These are phyloP conservation scores for Daedalea quercina DNA, from an alignment of 768 basidiomycete genomes.

Conservation along the genomic window DNA sequence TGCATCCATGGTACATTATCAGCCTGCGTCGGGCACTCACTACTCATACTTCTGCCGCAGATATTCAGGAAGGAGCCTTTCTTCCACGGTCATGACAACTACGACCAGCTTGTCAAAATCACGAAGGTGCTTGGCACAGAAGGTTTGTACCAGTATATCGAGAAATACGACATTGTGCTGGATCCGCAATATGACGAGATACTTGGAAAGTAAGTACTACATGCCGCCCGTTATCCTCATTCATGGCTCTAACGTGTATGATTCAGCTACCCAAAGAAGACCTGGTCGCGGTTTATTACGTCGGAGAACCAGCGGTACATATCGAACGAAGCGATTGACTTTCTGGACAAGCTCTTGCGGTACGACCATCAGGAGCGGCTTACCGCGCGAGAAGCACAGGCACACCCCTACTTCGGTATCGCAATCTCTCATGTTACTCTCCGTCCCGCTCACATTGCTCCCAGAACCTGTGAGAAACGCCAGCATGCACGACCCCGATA, in stretches of 20 bases:
- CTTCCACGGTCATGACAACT: conserved; percentile 99
- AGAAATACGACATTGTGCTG: conserved; percentile 92
- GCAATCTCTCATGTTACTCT: conserved; percentile 8
- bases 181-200: conserved; percentile 96
- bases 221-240: conserved; percentile 3
- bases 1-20: conserved; percentile 80
- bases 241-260: not conserved
- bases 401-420: conserved; percentile 88
- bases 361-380: conserved; percentile 97
- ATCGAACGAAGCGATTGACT: conserved; percentile 94
- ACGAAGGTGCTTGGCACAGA: conserved; percentile 97
- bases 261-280: conserved; percentile 81
- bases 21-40: not conserved
- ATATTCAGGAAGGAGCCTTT: conserved; percentile 99
- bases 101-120: conserved; percentile 97
- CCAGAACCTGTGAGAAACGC: conserved; percentile 65
- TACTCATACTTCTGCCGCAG: conserved; percentile 32
- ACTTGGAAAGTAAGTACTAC: conserved; percentile 59
- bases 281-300: conserved; percentile 93
- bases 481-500: conserved; percentile 51
- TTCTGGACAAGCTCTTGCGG: conserved; percentile 89
- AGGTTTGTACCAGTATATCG: conserved; percentile 86
- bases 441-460: conserved; percentile 10
- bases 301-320: conserved; percentile 95
- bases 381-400: conserved; percentile 90